Evolutionary conservation across 768 basidiomycete species (phyloP), one percentile per base, ranked within the genome.

Genomic region (Pleurotus tuoliensis): DNA sequence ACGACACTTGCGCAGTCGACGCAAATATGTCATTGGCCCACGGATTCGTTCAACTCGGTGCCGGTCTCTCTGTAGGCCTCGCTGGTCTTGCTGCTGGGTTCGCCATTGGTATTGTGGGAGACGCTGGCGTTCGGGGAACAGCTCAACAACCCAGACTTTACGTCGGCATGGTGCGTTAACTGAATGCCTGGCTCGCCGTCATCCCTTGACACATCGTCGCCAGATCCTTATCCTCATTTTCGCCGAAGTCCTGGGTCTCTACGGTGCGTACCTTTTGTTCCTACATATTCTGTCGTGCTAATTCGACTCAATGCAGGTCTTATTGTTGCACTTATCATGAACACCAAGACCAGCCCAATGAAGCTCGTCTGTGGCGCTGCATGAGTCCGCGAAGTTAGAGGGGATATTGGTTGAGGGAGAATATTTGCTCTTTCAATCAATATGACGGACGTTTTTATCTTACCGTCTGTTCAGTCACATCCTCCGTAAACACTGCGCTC

Each of bases 211-310:
- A 51, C 12, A 47, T 20, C 57, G 3, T 58, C 39, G 30, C 52
- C 16, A 90, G 93, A 96, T 97, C 62, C 81, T 98, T 59, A 98
- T 99, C 71, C 91, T 99, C 76, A 99, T 98, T 83, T 97, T 93
- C 70, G 90, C 92, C 25, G 92, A 94, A 81, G 92, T 96, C 3
- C 73, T 94, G 77, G 93, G 93, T 76, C 84, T 95, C 30, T 96
- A 95, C 70, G 94, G 92, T 80, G 59, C 22, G 73, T 58, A 56
- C 20, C 16, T 7, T 2, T 15, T 5, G n/a, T 55, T 7, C 8
- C 27, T 45, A 15, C 38, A 20, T 11, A 43, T 39, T 15, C 55
- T 24, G 4, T 25, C 41, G 3, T 15, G n/a, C 52, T 49, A 54
- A 63, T 55, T 53, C 48, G 61, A 6, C 60, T 20, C 18, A 12